Evolutionary conservation across 2,329 filamentous ascomycete species (phyloP), one percentile per base, ranked within the genome.

Genomic region (Aspergillus tamarii): DNA sequence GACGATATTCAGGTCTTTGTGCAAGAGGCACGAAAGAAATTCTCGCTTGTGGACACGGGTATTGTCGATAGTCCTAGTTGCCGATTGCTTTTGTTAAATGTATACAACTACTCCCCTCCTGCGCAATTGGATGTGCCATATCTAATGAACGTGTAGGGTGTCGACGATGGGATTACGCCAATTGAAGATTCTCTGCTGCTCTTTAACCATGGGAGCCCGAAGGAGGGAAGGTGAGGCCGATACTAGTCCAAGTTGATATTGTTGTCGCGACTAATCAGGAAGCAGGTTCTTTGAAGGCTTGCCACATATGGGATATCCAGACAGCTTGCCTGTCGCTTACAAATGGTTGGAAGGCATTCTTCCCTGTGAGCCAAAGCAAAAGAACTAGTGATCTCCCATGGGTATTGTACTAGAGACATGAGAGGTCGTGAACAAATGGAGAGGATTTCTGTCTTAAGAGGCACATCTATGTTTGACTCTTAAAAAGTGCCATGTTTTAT

Each of bases 271-370:
- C 32, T 43, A 12, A 54, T 36, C 8, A 19, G 9, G 5, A 14
- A 4, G 9, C 39, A 69, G 79, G 28, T 82, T 90, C 76, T 89
- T 89, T 65, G 78, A 84, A 0, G 84, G 85, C 0, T 79, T 86
- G 36, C 73, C 89, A 66, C 88, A 91, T 69, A 91, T 90, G 88
- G 88, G 88, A 14, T 91, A 91, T 72, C 88, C 89, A 0, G 67
- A 77, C 50, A 79, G 75, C 53, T 72, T 80, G 59, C 72, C 73
- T 9, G 74, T 77, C 28, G 74, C 78, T 16, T 76, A 79, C 62
- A 74, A 73, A 60, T 80, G 76, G 75, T 66, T 80, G 59, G 77
- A 80, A 61, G 69, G 70, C 23, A 67, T 75, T 28, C 54, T 75
- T 10, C 32, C 30, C 21, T 11, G 32, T 19, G 52, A 26, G 10